Base-by-base conservation (phyloP, 306 rosid species). In the Oxytropis ochrocephala region DNA sequence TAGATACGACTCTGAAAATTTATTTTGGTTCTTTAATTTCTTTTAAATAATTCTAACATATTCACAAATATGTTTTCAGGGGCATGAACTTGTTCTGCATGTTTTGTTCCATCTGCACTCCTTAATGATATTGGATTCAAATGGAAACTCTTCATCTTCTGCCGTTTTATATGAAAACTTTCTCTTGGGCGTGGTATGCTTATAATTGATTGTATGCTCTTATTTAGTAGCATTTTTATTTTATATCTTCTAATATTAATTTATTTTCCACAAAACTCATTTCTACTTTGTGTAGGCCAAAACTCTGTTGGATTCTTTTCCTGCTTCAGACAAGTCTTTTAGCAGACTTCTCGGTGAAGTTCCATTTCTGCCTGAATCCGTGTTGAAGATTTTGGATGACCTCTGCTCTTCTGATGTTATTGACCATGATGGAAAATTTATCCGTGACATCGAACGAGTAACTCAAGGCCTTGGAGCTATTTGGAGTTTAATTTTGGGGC, bases 381-480 rank as follows among this genome's bases (percentile, higher is more conserved):
- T 81, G 44, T 75, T 88, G 86, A 82, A 89, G 67, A 79, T 94
- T 70, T 83, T 94, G 62, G 75, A 75, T 63, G 91, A 94, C 65
- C 95, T 94, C 72, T 94, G 99, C 83, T 81, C 52, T 66, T 82
- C 96, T 70, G 86, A 86, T 77, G 83, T 88, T 50, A 50, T 72
- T 69, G 92, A 87, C 74, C 74, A 70, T 68, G 82, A 70, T 30
- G 97, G 97, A 74, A 91, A 88, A 80, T 64, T 78, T 61, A 73
- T 71, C 50, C 88, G 96, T 48, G 99, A 94, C 74, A 75, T 84
- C 64, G 99, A 91, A 62, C 97, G 97, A 46, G 95, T 94, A 74
- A 94, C 99, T 55, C 99, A 94, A 80, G 99, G 99, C 60, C 96
- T 94, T 73, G 99, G 99, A 74, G 93, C 99, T 19, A 82, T 88